A percentile compares a stretch with the other conserved stretches of the same genome.
Conservation (phyloP, 768 basidiomycete genomes). For the Floccularia luteovirens region DNA sequence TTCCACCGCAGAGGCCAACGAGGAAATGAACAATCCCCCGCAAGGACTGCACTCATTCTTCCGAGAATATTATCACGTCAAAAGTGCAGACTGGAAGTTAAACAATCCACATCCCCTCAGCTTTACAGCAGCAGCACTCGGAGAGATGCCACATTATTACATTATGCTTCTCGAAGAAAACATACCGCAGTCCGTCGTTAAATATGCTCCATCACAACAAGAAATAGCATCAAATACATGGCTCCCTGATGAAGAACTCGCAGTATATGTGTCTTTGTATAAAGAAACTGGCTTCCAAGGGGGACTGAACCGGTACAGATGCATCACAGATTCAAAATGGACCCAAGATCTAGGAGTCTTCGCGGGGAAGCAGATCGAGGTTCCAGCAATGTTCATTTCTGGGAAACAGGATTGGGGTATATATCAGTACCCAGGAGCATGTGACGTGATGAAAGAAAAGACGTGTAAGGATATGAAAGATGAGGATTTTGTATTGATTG, state of each 20-base stretch:
- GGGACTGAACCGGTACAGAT: conserved; percentile 52
- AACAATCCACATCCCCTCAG: conserved; percentile 33
- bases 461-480: conserved; percentile 26
- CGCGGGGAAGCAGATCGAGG: conserved; percentile 32
- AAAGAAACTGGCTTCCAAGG: conserved; percentile 53
- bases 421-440: conserved; percentile 44
- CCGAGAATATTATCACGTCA: conserved; percentile 50
- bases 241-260: conserved; percentile 41
- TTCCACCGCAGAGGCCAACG: conserved; percentile 35
- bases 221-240: conserved; percentile 26
- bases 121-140: conserved; percentile 23
- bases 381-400: conserved; percentile 51
- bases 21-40: conserved; percentile 33
- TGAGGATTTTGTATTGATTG: conserved; percentile 42
- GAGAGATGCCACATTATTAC: conserved; percentile 49
- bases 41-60: conserved; percentile 39
- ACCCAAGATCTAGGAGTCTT: conserved; percentile 36
- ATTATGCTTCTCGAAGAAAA: conserved; percentile 46
- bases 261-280: conserved; percentile 42
- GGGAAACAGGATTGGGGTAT: conserved; percentile 55
- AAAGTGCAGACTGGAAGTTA: conserved; percentile 45
- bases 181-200: conserved; percentile 42
- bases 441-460: conserved; percentile 33
- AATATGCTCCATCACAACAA: conserved; percentile 21
- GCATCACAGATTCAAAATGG: conserved; percentile 24